Conservation (phyloP, 1,284 basidiomycete genomes). For the Amylostereum areolatum region DNA sequence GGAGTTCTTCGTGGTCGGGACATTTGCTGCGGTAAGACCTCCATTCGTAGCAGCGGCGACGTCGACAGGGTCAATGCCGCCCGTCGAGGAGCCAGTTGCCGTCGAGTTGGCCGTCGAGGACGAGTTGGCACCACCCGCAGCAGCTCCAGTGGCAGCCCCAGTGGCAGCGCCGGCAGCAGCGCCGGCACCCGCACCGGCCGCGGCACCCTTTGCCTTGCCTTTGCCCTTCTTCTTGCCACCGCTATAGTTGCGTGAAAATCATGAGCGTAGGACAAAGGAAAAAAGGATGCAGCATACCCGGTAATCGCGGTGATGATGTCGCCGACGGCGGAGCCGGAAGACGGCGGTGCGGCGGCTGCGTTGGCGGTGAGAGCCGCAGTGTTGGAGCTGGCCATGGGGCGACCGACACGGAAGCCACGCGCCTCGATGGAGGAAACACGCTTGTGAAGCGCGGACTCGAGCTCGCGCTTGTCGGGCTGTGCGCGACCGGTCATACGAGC, state of each 20-base stretch:
- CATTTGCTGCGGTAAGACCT: conserved; percentile 44
- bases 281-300: not conserved
- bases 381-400: not conserved
- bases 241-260: conserved; percentile 11
- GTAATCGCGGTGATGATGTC: not conserved
- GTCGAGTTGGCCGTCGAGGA: not conserved
- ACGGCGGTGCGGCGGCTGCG: too few species aligned
- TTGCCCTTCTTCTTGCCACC: conserved; percentile 5
- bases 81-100: conserved; percentile 5
- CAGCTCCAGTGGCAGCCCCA: conserved; percentile 8
- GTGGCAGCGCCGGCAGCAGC: conserved; percentile 11
- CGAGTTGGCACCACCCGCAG: conserved; percentile 3
- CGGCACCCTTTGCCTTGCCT: conserved; percentile 9
- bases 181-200: conserved; percentile 9
- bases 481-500: conserved; percentile 63
- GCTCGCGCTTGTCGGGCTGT: conserved; percentile 41
- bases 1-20: conserved; percentile 49
- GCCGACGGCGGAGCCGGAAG: not conserved
- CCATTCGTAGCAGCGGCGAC: conserved; percentile 32
- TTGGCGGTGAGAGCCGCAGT: not conserved
- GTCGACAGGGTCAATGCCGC: conserved; percentile 23
- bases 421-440: conserved; percentile 34
- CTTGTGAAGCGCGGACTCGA: conserved; percentile 47
- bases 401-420: not conserved
- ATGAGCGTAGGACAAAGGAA: conserved; percentile 24